These are phyloP conservation scores for Yamadazyma membranifaciens DNA, from an alignment of 1,139 yeast species.

Conservation along the genomic window DNA sequence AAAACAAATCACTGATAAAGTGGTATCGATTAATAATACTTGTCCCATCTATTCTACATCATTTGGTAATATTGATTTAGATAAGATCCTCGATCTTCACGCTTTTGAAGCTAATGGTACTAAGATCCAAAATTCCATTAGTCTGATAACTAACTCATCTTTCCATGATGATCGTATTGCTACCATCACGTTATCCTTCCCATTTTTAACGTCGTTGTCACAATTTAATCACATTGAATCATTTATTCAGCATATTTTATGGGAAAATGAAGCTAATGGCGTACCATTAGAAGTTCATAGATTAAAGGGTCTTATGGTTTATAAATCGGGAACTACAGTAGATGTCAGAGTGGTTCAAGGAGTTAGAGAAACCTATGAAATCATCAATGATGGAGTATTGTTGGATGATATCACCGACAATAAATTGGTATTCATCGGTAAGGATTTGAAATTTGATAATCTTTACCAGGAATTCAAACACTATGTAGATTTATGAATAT, in stretches of 20 bases:
- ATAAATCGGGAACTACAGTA: slow-evolving; percentile 11
- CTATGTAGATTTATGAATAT: background rate
- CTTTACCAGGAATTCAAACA: slow-evolving; percentile 23
- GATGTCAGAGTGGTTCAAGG: slow-evolving; percentile 81
- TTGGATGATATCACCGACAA: slow-evolving; percentile 36
- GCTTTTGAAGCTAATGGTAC: slow-evolving; percentile 62
- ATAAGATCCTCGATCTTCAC: slow-evolving; percentile 68
- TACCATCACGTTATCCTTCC: slow-evolving; percentile 59
- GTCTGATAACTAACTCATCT: slow-evolving; percentile 15
- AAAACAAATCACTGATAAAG: slow-evolving; percentile 27
- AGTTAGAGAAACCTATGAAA: slow-evolving; percentile 87
- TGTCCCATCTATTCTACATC: slow-evolving; percentile 69
- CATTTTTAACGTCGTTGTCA: slow-evolving; percentile 30
- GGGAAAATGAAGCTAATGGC: slow-evolving; percentile 57
- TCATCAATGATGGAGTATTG: slow-evolving; percentile 51
- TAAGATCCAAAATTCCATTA: slow-evolving; percentile 27
- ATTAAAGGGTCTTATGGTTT: slow-evolving; percentile 69
- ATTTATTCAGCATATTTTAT: slow-evolving; percentile 63
- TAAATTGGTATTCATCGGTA: slow-evolving; percentile 84
- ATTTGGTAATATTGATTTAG: slow-evolving; percentile 65
- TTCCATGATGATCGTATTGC: slow-evolving; percentile 56
- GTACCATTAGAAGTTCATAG: slow-evolving; percentile 69
- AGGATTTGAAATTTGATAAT: slow-evolving; percentile 42
- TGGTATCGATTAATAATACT: slow-evolving; percentile 60
- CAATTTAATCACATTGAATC: slow-evolving; percentile 48